Evolutionary conservation across 495 filamentous ascomycete species (phyloP), one percentile per base, ranked within the genome.

Genomic region (Penicillium antarcticum): DNA sequence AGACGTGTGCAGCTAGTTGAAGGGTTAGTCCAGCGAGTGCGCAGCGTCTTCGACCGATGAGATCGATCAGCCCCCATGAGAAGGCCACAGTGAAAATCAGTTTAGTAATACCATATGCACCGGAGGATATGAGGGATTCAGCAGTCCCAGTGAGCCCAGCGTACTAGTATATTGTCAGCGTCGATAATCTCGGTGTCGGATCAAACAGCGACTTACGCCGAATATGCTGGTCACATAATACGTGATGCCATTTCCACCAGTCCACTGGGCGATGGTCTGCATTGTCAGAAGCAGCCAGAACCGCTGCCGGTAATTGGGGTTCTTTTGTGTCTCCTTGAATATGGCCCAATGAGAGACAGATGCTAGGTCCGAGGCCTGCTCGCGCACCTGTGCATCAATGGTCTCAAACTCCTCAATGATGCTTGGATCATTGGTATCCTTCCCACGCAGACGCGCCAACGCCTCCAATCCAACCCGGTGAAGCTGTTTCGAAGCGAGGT

Each of bases 21-120:
- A 76, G 62, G 17, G 51, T 26, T 4, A 76, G 57, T 6, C 73
- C 73, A 3, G 62, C 48, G 1, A 76, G 47, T 1, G 68, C 57
- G 51, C 71, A 75, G 50, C 57, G 58, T 3, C 73, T 69, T 11
- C 73, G 71, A 41, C 73, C 73, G n/a, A 75, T 50, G n/a, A 62
- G 23, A 42, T 75, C 73, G 42, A 76, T 74, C 18, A 76, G 48
- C 2, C 66, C 63, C 73, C 73, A 76, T 18, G 73, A 70, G 47
- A 76, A 76, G 5, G 69, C 71, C 67, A 76, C 72, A 5, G 73
- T 76, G 59, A 76, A 71, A 37, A 75, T 60, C 2, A 76, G 65
- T 50, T 76, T 75, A 49, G 75, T 66, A 35, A 74, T 61, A 34
- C 73, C 73, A 42, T 76, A 76, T 4, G 63, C 72, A 26, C 73